Conservation (phyloP, 352 stramenopile genomes). For the Pythium rhizo-oryzae region DNA sequence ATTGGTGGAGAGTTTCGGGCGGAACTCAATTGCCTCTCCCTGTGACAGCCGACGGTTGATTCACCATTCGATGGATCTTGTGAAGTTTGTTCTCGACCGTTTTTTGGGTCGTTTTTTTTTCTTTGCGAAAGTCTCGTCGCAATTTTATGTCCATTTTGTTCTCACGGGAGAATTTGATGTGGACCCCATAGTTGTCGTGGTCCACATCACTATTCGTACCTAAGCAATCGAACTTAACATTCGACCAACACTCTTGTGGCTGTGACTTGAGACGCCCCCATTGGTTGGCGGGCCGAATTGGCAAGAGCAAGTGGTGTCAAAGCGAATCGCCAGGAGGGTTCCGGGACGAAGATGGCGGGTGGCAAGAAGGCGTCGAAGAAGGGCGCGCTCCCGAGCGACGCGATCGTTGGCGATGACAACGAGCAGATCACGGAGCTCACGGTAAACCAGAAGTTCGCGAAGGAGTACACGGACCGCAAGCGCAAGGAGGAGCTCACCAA, state of each 20-base stretch:
- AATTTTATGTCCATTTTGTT: slow-evolving; percentile 14
- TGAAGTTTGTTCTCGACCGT: slow-evolving; percentile 7
- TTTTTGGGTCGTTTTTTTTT: not conserved
- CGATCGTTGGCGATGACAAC: slow-evolving; percentile 18
- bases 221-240: slow-evolving; percentile 8
- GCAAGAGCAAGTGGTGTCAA: not conserved
- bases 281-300: slow-evolving; percentile 27
- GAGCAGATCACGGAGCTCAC: slow-evolving; percentile 47
- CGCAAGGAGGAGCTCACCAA: slow-evolving; percentile 78
- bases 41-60: slow-evolving; percentile 22
- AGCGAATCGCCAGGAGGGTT: not conserved
- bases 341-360: not conserved
- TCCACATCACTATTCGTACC: not conserved
- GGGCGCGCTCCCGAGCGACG: slow-evolving; percentile 19
- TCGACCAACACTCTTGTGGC: not conserved
- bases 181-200: slow-evolving; percentile 8
- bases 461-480: slow-evolving; percentile 73
- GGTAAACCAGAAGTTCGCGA: slow-evolving; percentile 82
- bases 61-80: not conserved
- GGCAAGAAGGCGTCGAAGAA: slow-evolving; percentile 23
- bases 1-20: slow-evolving; percentile 13
- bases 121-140: slow-evolving; percentile 6
- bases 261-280: slow-evolving; percentile 28
- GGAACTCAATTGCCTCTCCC: not conserved
- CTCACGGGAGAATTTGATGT: slow-evolving; percentile 9